phyloP scores from a whole-genome alignment of 495 filamentous ascomycete species.

The Extremus antarcticus region DNA sequence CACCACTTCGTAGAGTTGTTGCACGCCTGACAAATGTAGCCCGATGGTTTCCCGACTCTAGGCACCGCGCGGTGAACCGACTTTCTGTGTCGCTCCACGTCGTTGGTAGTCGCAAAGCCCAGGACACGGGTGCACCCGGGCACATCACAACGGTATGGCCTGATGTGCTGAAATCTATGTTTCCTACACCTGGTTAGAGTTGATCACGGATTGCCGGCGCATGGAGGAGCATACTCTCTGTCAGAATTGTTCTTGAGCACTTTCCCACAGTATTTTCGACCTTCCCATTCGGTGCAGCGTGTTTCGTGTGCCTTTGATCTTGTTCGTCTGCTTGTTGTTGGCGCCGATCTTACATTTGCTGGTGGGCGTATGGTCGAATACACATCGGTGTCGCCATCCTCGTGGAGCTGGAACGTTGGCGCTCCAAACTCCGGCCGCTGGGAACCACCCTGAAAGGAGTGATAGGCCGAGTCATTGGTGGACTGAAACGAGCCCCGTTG shows the following conservation, averaged over 20 bases:
- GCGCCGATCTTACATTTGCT: background rate
- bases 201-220: too few species aligned
- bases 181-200: constrained; percentile 16
- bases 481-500: too few species aligned
- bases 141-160: constrained; percentile 15
- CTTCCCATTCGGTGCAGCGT: background rate
- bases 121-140: constrained; percentile 10
- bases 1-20: constrained; percentile 50
- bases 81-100: constrained; percentile 20
- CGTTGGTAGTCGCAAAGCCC: constrained; percentile 22
- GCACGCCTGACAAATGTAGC: constrained; percentile 16
- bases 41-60: constrained; percentile 1
- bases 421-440: background rate
- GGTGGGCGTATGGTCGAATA: background rate
- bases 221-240: background rate
- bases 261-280: background rate
- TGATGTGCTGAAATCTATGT: constrained; percentile 15
- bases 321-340: background rate
- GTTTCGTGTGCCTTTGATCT: background rate
- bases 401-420: background rate
- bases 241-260: background rate
- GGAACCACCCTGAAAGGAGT: background rate
- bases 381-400: background rate
- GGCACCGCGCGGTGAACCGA: constrained; percentile 12
- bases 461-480: background rate